Base-by-base conservation (phyloP, 108 stramenopile species). In the Pseudonitzschia multiseries region DNA sequence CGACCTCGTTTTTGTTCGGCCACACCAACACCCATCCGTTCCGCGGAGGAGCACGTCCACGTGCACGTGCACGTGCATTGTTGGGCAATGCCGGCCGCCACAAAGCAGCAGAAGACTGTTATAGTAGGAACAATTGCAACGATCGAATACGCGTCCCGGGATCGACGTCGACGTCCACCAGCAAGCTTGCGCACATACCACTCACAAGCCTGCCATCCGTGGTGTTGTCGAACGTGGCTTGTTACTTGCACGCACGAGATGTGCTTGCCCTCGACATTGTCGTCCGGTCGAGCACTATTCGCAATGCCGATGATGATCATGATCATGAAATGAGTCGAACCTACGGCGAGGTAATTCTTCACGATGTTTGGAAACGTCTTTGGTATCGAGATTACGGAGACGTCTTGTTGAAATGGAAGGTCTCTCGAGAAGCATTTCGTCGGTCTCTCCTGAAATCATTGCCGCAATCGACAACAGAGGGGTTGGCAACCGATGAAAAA, bases 351-450 rank as follows among this genome's bases (percentile, higher is more conserved):
- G 36, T 17, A n/a, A 40, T 62, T 62, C n/a, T 26, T 17, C 36
- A 33, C 20, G 61, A 62, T 20, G 29, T 85, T 68, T 85, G 84
- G 84, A 82, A 83, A 57, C 26, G 50, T 9, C 66, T 85, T 3
- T 85, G 82, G 63, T 63, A 68, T 33, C 66, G 84, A 29, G 84
- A 85, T 71, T 85, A 73, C 76, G 77, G 74, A 15, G 76, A 78
- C 70, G 69, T 82, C 17, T 71, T 84, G 53, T 50, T 65, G 26
- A 70, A 73, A 29, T 84, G 84, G 84, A 31, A 82, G 13, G 71
- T 82, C 63, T 73, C 81, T 43, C 74, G 65, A 22, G 75, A 82
- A 15, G 84, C 81, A 0, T 70, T 84, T 24, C 31, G 31, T 36
- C 56, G 70, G 60, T 82, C 81, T 31, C 59, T 85, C 67, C 9